Base-by-base conservation (phyloP, 2,329 filamentous ascomycete genomes). In the Sporothrix sp. region DNA sequence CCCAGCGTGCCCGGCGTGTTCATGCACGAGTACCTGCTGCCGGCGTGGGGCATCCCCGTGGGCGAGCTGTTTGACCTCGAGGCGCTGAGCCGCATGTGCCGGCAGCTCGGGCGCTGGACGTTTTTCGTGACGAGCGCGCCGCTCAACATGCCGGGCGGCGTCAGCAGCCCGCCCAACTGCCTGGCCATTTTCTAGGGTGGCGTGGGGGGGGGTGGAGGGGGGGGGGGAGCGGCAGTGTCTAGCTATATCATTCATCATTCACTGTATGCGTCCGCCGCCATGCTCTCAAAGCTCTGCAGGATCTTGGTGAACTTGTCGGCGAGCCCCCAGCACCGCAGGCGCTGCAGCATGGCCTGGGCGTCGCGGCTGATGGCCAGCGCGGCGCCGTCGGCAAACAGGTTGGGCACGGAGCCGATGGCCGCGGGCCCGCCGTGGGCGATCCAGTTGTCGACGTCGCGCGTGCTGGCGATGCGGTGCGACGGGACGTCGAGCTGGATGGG, bases 81-180 rank as follows among this genome's bases (percentile, higher is more conserved):
- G 33, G 42, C 16, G 11, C 30, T 55, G 21, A 51, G 47, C 20
- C 21, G 25, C 11, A 43, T 50, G 37, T 53, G 51, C 25, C 77
- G 76, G 53, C 67, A 73, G 53, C 66, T 70, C 6, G 68, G 65
- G 11, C 61, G 71, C 13, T 75, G 70, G 67, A 65, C 62, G 0
- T 78, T 78, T 53, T 77, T 78, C 53, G 60, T 78, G 18, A 66
- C 67, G 1, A 73, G 69, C 18, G 28, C 52, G 13, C 50, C 52
- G 7, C 37, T 54, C 1, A 54, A 54, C 14, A 54, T 54, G 50
- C 53, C 53, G 2, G 50, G 50, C 4, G 50, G 53, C 7, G 50
- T 54, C 1, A 50, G 53, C 37, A 54, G 53, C 27, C 45, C 46
- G 23, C 50, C 46, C 7, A 54, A 52, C 57, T 65, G 52, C 11